phyloP scores from a whole-genome alignment of 495 filamentous ascomycete species.

The Neurospora sp. region DNA sequence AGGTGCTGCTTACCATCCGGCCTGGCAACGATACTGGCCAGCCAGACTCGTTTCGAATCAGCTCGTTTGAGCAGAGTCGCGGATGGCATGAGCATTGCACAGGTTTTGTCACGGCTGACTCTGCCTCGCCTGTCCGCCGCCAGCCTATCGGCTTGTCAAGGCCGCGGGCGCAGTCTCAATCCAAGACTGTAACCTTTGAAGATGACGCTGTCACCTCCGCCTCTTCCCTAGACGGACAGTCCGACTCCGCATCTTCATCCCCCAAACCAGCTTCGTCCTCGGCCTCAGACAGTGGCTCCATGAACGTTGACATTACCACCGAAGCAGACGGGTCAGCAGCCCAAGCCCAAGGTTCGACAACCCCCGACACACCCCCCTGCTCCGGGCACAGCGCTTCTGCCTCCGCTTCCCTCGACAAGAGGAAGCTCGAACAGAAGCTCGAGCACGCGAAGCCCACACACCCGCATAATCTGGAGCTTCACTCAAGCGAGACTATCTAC shows the following conservation, averaged over 20 bases:
- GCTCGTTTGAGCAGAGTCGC: constrained; percentile 18
- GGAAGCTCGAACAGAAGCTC: constrained; percentile 1
- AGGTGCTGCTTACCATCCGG: constrained; percentile 18
- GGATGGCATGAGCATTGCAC: constrained; percentile 24
- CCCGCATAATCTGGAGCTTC: background rate
- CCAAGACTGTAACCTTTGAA: background rate
- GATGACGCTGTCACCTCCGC: background rate
- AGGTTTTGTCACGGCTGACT: constrained; percentile 27
- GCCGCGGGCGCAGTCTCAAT: constrained; percentile 6
- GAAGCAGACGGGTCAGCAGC: background rate
- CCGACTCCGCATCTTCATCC: constrained; percentile 5
- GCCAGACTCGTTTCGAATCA: constrained; percentile 27
- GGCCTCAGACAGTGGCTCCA: constrained; percentile 4
- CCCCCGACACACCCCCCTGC: constrained; percentile 8
- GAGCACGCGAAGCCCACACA: constrained; percentile 1
- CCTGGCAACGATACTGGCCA: constrained; percentile 1
- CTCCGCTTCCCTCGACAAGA: background rate
- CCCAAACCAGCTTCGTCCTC: constrained; percentile 8
- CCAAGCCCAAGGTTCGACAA: background rate
- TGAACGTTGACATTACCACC: background rate
- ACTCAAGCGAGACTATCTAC: constrained; percentile 7
- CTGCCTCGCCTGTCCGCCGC: constrained; percentile 14
- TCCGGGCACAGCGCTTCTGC: background rate
- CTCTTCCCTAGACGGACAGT: background rate
- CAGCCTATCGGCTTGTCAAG: constrained; percentile 1